Percentiles rank a stretch among this genome's conserved stretches.
Evolutionary conservation across 441 rosid species (phyloP).

Genomic region (Brassica balearica): DNA sequence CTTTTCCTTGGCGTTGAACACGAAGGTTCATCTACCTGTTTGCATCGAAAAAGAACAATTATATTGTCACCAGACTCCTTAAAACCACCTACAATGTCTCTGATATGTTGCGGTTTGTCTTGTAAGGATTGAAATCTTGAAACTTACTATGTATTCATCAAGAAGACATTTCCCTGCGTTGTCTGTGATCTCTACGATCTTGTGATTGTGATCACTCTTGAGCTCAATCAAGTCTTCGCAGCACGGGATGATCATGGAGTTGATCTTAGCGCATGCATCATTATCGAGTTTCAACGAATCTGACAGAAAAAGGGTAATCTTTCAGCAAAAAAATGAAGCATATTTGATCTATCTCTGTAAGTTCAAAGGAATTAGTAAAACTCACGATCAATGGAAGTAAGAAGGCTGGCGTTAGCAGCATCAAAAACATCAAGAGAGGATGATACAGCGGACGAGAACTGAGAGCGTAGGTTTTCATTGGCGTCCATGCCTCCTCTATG

Average conservation of each 20-base stretch:
- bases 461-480: slow-evolving; percentile 64
- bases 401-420: slow-evolving; percentile 65
- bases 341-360: slow-evolving; percentile 3
- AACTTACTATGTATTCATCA: slow-evolving; percentile 79
- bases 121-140: neutral
- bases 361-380: slow-evolving; percentile 22
- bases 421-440: slow-evolving; percentile 71
- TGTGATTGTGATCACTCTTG: slow-evolving; percentile 86
- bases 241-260: slow-evolving; percentile 85
- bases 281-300: slow-evolving; percentile 91
- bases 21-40: slow-evolving; percentile 93
- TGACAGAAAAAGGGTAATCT: slow-evolving; percentile 40
- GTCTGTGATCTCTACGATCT: slow-evolving; percentile 82
- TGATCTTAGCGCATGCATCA: slow-evolving; percentile 81
- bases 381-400: slow-evolving; percentile 81
- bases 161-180: slow-evolving; percentile 91
- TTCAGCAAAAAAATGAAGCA: slow-evolving; percentile 9
- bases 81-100: slow-evolving; percentile 9
- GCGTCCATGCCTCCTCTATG: slow-evolving; percentile 84
- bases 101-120: slow-evolving; percentile 10
- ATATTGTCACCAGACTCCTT: neutral
- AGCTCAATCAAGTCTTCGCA: slow-evolving; percentile 79
- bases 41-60: slow-evolving; percentile 7
- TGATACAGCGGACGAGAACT: slow-evolving; percentile 80
- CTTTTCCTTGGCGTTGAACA: slow-evolving; percentile 94